Base-by-base conservation (phyloP, 805 yeast species). In the Yarrowia yakushimensis region DNA sequence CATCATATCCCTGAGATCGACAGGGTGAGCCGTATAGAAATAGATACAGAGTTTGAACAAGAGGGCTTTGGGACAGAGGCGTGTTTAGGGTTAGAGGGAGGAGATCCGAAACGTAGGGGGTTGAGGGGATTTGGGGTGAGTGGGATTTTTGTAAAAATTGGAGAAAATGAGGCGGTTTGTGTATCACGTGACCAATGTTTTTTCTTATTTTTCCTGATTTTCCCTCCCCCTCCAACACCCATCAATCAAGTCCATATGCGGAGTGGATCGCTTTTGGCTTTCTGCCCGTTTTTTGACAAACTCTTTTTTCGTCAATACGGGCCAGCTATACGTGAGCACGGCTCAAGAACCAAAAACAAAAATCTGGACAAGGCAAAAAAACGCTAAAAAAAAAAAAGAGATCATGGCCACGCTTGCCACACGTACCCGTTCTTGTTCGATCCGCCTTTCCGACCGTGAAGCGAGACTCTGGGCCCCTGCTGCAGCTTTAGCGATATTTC, bases 1-100 rank as follows among this genome's bases (percentile, higher is more conserved):
- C n/a, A n/a, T n/a, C n/a, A n/a, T n/a, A n/a, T 12, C 11, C 36
- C 52, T 45, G 52, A 45, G 52, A 45, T 45, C 52, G 52, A 45
- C 36, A 28, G 52, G 52, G 52, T 18, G 52, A 28, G 36, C 36
- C 52, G 52, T 45, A 45, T 45, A 43, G 17, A 28, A 28, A 43
- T 43, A 43, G 23, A 27, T 8, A 28, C 23, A 43, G 46, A 25
- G 46, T 41, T 41, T 41, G 30, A 20, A 33, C 12, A 31, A 22
- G 11, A 15, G 28, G 27, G 42, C 20, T 34, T 34, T 34, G 20
- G 20, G 37, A 4, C 4, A 25, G n/a, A 13, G 12, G 3, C 17
- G 31, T 2, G 31, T 31, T 31, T 31, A 31, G 36, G n/a, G n/a
- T 28, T 25, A 25, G 4, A 25, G 8, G 8, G 8, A 25, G 27